Conservation (phyloP, 371 early-diverging fungal genomes). For the Blakeslea trispora region DNA sequence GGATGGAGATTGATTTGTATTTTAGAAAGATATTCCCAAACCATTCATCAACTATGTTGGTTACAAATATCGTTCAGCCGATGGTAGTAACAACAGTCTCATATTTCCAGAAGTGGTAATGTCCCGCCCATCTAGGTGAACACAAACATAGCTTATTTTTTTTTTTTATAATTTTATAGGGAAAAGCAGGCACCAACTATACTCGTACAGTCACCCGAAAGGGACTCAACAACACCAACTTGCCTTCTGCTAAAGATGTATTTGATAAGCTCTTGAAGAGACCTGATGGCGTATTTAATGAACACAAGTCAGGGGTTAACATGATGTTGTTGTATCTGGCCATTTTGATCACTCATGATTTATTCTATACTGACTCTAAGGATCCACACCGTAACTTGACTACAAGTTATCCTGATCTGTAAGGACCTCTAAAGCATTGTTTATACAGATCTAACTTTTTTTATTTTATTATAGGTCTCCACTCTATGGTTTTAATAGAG, state of each 20-base stretch:
- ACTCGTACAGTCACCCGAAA: slow-evolving; percentile 37
- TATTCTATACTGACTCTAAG: slow-evolving; percentile 48
- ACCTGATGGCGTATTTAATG: slow-evolving; percentile 32
- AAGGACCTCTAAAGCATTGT: slow-evolving; percentile 21
- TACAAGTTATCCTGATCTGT: slow-evolving; percentile 52
- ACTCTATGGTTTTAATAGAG: slow-evolving; percentile 47
- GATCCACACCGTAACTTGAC: slow-evolving; percentile 48
- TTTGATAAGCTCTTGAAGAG: slow-evolving; percentile 44
- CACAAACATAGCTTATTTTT: not conserved
- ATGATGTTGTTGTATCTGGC: slow-evolving; percentile 51
- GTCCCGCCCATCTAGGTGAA: not conserved
- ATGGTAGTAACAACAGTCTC: slow-evolving; percentile 52
- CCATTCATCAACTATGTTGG: slow-evolving; percentile 47
- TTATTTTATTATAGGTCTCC: slow-evolving; percentile 29
- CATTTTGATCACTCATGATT: slow-evolving; percentile 55
- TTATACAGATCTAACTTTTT: not conserved
- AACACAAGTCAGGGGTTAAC: slow-evolving; percentile 43
- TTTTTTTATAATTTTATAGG: slow-evolving; percentile 19
- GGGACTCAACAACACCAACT: slow-evolving; percentile 19
- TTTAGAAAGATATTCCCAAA: slow-evolving; percentile 43
- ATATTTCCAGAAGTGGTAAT: slow-evolving; percentile 43
- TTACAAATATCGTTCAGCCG: slow-evolving; percentile 46
- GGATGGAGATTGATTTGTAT: too few species aligned
- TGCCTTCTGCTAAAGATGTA: slow-evolving; percentile 37
- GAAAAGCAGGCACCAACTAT: slow-evolving; percentile 46